Conservation (phyloP, 805 yeast genomes). For the Limtongia smithiae region DNA sequence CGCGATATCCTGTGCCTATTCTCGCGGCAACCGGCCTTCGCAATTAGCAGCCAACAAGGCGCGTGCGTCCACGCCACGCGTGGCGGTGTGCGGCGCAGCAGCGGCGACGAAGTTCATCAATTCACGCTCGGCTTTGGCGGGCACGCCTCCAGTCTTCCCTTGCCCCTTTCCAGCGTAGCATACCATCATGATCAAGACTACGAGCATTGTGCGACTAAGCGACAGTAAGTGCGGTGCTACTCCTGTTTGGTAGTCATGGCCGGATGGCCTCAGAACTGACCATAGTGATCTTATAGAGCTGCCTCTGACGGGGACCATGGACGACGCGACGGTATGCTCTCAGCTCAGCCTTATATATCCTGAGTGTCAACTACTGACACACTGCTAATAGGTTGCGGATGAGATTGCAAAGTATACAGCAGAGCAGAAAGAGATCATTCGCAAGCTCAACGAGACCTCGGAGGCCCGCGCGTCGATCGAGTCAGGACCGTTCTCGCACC, state of each 20-base stretch:
- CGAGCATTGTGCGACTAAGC: constrained; percentile 29
- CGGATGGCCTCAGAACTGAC: not conserved
- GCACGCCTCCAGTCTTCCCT: no score
- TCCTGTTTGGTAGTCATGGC: no score
- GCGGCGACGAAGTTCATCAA: no score
- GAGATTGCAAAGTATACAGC: constrained; percentile 71
- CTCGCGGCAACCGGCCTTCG: no score
- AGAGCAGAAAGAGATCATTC: constrained; percentile 71
- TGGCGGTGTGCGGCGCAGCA: no score
- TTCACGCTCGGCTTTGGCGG: no score
- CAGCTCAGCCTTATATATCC: no score
- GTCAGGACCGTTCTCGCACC: constrained; percentile 66
- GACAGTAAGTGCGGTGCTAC: constrained; percentile 22
- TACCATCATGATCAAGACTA: not conserved
- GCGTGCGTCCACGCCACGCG: no score
- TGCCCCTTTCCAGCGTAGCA: not conserved
- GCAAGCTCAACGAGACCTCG: constrained; percentile 71
- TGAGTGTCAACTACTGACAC: no score
- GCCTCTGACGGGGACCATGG: constrained; percentile 89
- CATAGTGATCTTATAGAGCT: constrained; percentile 48
- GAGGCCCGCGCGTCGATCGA: constrained; percentile 84
- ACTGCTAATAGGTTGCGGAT: constrained; percentile 44
- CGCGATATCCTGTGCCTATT: not conserved
- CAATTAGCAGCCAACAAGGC: no score
- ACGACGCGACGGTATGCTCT: constrained; percentile 48